Percentiles rank a stretch among this genome's conserved stretches.
phyloP scores from a whole-genome alignment of 257 asterid genomes.

The Schizonepeta tenuifolia region DNA sequence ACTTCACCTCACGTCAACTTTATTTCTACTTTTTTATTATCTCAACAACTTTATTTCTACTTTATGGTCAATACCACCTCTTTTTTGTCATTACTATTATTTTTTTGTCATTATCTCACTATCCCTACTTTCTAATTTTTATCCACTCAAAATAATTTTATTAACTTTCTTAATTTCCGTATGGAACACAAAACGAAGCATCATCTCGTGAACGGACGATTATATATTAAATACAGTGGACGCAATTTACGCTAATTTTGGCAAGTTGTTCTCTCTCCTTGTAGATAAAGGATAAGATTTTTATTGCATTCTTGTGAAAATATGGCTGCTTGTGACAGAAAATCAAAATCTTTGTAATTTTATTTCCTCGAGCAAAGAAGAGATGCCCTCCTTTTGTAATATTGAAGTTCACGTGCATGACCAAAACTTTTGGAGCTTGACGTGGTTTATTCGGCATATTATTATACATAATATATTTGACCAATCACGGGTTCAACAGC shows the following conservation, averaged over 20 bases:
- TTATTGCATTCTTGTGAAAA: conserved; percentile 18
- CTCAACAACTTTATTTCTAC: no score
- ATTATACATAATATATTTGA: neutral
- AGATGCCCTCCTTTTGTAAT: neutral
- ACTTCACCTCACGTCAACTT: no score
- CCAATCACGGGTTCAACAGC: conserved; percentile 43
- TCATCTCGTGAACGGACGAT: no score
- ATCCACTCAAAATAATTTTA: no score
- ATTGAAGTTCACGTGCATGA: conserved; percentile 20
- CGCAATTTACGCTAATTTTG: neutral
- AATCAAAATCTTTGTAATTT: conserved; percentile 21
- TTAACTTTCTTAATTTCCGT: no score
- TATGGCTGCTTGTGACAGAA: conserved; percentile 13
- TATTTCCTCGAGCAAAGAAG: conserved; percentile 13
- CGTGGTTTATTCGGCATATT: neutral
- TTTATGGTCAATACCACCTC: no score
- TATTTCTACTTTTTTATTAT: no score
- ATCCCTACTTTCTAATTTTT: no score
- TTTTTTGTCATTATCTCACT: no score
- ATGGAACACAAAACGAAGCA: no score
- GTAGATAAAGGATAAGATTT: conserved; percentile 25
- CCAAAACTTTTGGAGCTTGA: neutral
- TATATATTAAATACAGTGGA: neutral
- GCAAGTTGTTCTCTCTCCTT: neutral
- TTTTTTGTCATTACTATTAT: no score